phyloP scores from a whole-genome alignment of 306 rosid species.

The Psophocarpus tetragonolobus region DNA sequence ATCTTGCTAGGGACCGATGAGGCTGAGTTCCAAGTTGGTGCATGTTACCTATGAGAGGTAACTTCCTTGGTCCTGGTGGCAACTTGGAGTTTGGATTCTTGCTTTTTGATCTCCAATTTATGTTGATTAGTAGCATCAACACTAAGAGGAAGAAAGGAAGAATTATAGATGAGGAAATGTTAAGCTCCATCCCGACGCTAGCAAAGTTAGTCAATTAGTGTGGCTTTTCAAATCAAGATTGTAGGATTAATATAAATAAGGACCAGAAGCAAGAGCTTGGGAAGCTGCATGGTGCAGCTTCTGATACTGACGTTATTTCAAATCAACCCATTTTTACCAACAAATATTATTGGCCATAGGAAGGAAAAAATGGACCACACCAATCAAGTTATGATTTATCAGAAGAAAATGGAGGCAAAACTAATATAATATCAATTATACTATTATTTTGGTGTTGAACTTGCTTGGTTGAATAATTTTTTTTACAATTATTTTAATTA shows the following conservation, averaged over 20 bases:
- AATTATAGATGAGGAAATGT: not conserved
- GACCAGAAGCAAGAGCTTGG: not conserved
- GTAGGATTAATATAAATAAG: too few relatives aligned
- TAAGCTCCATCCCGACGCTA: conserved; percentile 9
- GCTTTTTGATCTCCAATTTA: conserved; percentile 18
- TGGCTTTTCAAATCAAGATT: not conserved
- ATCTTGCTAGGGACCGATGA: not conserved
- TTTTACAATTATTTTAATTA: too few relatives aligned
- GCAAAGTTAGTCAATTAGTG: not conserved
- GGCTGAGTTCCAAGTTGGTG: conserved; percentile 33
- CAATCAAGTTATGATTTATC: not conserved
- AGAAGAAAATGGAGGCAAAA: not conserved
- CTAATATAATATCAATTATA: too few relatives aligned
- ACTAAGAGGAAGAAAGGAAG: conserved; percentile 21
- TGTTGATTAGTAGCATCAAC: not conserved
- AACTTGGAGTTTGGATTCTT: conserved; percentile 6
- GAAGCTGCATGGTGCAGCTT: too few relatives aligned
- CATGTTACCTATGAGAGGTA: conserved; percentile 36
- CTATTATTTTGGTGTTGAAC: too few relatives aligned
- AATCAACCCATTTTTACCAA: too few relatives aligned
- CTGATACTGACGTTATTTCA: too few relatives aligned
- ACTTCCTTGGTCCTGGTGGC: conserved; percentile 39
- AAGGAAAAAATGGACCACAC: not conserved
- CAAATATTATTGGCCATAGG: too few relatives aligned
- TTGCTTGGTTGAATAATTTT: too few relatives aligned